phyloP scores from a whole-genome alignment of 2,329 filamentous ascomycete genomes.

The Clonostachys sp. region DNA sequence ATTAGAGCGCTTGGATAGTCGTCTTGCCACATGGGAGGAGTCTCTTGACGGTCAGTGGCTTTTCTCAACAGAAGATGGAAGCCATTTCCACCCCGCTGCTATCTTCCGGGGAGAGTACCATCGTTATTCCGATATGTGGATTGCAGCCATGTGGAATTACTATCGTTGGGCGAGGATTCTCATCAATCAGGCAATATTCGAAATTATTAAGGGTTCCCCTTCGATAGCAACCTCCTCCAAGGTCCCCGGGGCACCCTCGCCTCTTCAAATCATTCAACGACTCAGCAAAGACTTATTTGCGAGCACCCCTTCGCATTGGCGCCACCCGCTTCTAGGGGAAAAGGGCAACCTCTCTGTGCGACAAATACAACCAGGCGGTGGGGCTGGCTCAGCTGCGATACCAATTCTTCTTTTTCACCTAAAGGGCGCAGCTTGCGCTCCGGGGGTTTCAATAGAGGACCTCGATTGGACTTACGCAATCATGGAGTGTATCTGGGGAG shows the following conservation, averaged over 20 bases:
- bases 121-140: slow-evolving; percentile 47
- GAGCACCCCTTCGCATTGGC: slow-evolving; percentile 45
- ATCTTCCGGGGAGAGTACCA: slow-evolving; percentile 51
- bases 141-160: slow-evolving; percentile 52
- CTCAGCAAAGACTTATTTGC: slow-evolving; percentile 31
- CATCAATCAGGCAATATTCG: slow-evolving; percentile 42
- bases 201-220: slow-evolving; percentile 23
- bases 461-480: slow-evolving; percentile 39
- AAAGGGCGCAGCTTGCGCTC: slow-evolving; percentile 39
- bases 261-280: too few species aligned
- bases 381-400: slow-evolving; percentile 41
- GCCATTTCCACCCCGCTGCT: slow-evolving; percentile 27
- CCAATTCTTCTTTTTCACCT: slow-evolving; percentile 44
- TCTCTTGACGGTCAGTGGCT: slow-evolving; percentile 26
- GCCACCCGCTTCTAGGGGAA: slow-evolving; percentile 38
- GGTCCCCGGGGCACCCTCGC: too few species aligned
- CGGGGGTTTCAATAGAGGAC: slow-evolving; percentile 32
- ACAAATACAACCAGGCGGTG: slow-evolving; percentile 30
- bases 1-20: slow-evolving; percentile 21
- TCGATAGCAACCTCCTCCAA: slow-evolving; percentile 14
- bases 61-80: slow-evolving; percentile 22
- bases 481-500: slow-evolving; percentile 42
- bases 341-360: slow-evolving; percentile 20
- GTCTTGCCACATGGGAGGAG: slow-evolving; percentile 32
- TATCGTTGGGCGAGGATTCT: slow-evolving; percentile 55